A percentile compares a stretch with the other conserved stretches of the same genome.
Conservation (phyloP, 2,329 filamentous ascomycete genomes). For the Biscogniauxia mediterranea region DNA sequence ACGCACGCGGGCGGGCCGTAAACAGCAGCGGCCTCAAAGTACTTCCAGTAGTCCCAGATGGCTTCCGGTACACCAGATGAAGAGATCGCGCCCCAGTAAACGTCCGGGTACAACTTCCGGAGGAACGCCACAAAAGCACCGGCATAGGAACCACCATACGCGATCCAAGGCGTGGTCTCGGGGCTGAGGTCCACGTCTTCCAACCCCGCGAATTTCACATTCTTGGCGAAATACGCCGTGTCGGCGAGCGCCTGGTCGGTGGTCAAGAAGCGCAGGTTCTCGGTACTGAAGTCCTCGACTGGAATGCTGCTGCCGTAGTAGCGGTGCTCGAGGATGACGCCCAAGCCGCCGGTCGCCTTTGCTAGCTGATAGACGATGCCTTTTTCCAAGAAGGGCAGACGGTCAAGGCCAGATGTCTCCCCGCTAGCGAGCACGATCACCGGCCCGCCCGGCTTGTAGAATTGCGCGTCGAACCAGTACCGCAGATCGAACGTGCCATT, state of each 20-base stretch:
- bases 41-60: constrained; percentile 73
- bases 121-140: constrained; percentile 77
- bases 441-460: constrained; percentile 75
- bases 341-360: constrained; percentile 69
- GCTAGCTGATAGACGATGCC: constrained; percentile 72
- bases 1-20: constrained; percentile 61
- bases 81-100: constrained; percentile 76
- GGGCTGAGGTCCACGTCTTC: constrained; percentile 67
- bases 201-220: constrained; percentile 69
- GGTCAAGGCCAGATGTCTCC: constrained; percentile 62
- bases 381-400: constrained; percentile 72
- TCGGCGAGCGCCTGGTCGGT: constrained; percentile 83
- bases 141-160: constrained; percentile 82
- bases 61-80: constrained; percentile 78
- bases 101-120: constrained; percentile 72
- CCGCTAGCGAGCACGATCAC: constrained; percentile 76
- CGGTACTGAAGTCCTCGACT: constrained; percentile 59
- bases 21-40: constrained; percentile 49
- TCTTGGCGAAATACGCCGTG: constrained; percentile 73
- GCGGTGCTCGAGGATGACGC: constrained; percentile 80
- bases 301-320: constrained; percentile 83
- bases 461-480: constrained; percentile 79
- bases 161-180: constrained; percentile 66
- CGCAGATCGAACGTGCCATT: constrained; percentile 66
- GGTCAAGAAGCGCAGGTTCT: constrained; percentile 76